Conservation (phyloP, 306 rosid genomes). For the Dryas drummondii region DNA sequence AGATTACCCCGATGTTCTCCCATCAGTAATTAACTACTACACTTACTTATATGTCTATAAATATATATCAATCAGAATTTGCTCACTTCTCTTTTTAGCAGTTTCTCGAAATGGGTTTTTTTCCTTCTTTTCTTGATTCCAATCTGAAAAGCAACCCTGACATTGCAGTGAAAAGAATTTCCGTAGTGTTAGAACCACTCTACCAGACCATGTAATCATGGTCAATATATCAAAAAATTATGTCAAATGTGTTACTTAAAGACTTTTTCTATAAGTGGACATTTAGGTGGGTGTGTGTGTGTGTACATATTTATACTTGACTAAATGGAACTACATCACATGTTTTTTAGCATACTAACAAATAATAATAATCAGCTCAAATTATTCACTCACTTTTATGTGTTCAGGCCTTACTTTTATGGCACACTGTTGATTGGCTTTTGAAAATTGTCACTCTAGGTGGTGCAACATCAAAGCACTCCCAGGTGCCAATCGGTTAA, state of each 20-base stretch:
- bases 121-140: no score
- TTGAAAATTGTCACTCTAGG: constrained; percentile 45
- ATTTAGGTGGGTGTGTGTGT: no score
- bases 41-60: constrained; percentile 13
- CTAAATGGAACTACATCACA: not conserved
- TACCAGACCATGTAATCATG: not conserved
- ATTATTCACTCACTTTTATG: not conserved
- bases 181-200: no score
- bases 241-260: not conserved
- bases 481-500: constrained; percentile 82
- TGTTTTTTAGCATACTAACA: not conserved
- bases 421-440: constrained; percentile 13
- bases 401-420: constrained; percentile 19
- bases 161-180: no score
- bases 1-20: constrained; percentile 63
- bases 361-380: not conserved
- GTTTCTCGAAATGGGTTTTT: no score
- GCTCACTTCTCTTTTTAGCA: no score
- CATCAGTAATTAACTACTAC: constrained; percentile 47
- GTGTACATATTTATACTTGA: not conserved
- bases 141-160: no score
- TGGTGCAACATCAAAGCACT: constrained; percentile 81
- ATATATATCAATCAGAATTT: no score
- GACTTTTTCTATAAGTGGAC: not conserved
- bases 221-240: not conserved